A percentile compares a stretch with the other conserved stretches of the same genome.
These are phyloP conservation scores for Picochlorum sp. DNA, from an alignment of 139 green algal species.

Conservation along the genomic window DNA sequence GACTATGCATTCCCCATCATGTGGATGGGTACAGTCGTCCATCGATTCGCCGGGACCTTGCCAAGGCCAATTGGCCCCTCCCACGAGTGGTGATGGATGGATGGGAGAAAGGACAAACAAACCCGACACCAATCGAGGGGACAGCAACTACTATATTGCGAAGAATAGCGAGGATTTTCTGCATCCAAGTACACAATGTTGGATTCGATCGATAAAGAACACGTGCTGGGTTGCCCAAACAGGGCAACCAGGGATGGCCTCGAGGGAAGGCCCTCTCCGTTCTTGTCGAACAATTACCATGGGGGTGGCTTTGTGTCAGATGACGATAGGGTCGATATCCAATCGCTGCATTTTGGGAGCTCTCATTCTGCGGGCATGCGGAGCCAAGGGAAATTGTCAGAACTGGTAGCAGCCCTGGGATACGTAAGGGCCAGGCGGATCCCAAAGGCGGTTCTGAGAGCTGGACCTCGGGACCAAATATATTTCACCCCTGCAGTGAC, in stretches of 20 bases:
- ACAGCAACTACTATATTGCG: too few relatives aligned
- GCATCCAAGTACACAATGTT: not conserved
- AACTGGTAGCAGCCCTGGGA: not conserved
- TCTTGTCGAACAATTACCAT: conserved; percentile 23
- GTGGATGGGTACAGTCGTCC: too few relatives aligned
- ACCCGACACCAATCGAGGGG: too few relatives aligned
- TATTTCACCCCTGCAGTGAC: conserved; percentile 75
- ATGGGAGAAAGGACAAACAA: too few relatives aligned
- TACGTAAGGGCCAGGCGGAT: too few relatives aligned
- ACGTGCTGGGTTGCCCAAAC: conserved; percentile 15
- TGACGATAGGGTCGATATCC: conserved; percentile 25
- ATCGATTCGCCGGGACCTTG: too few relatives aligned
- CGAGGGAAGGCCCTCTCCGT: conserved; percentile 14
- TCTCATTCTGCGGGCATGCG: conserved; percentile 8
- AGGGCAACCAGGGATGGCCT: conserved; percentile 19
- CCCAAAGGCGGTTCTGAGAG: conserved; percentile 16
- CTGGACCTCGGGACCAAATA: conserved; percentile 40
- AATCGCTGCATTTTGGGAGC: conserved; percentile 24
- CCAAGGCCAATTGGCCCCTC: too few relatives aligned
- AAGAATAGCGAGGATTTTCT: not conserved
- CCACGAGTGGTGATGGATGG: too few relatives aligned
- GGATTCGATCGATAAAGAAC: not conserved
- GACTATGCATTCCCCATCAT: too few relatives aligned
- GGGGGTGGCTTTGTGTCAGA: conserved; percentile 29
- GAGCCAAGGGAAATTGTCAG: not conserved